These are phyloP conservation scores for Ceratobasidium sp. DNA, from an alignment of 1,284 basidiomycete species.

Conservation along the genomic window DNA sequence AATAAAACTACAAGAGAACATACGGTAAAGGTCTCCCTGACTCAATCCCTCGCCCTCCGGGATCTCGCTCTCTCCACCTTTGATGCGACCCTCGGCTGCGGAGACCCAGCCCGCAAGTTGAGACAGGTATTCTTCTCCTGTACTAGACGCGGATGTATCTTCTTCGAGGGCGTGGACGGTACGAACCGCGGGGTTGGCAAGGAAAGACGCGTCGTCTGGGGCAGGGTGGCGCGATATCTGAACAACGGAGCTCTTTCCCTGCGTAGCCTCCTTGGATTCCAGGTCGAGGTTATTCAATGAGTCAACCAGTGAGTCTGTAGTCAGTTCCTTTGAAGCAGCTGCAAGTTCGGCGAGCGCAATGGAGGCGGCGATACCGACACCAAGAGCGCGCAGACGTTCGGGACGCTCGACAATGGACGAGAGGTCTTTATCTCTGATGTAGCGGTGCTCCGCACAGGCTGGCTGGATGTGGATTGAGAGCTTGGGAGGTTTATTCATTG, in stretches of 20 bases:
- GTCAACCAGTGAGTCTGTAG: conserved; percentile 9
- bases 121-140: conserved; percentile 62
- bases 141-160: conserved; percentile 53
- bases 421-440: conserved; percentile 76
- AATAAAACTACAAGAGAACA: conserved; percentile 52
- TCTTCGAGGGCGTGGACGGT: conserved; percentile 76
- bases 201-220: conserved; percentile 52
- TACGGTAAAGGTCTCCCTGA: conserved; percentile 87
- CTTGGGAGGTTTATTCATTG: conserved; percentile 2
- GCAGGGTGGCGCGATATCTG: conserved; percentile 32
- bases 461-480: conserved; percentile 66
- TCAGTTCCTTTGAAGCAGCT: conserved; percentile 48
- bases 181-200: conserved; percentile 72
- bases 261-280: not conserved
- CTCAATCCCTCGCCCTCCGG: conserved; percentile 66
- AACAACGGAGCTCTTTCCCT: conserved; percentile 3
- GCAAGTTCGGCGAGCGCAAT: conserved; percentile 70
- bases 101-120: conserved; percentile 69
- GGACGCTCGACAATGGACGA: conserved; percentile 88
- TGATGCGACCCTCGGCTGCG: conserved; percentile 73
- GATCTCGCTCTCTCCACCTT: conserved; percentile 77
- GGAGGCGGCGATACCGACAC: conserved; percentile 80
- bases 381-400: conserved; percentile 84
- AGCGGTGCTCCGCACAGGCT: conserved; percentile 76
- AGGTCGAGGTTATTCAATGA: conserved; percentile 61